Percentiles rank a stretch among this genome's conserved stretches.
These are phyloP conservation scores for Wickerhamomyces chaumierensis DNA, from an alignment of 805 yeast genomes.

Conservation along the genomic window DNA sequence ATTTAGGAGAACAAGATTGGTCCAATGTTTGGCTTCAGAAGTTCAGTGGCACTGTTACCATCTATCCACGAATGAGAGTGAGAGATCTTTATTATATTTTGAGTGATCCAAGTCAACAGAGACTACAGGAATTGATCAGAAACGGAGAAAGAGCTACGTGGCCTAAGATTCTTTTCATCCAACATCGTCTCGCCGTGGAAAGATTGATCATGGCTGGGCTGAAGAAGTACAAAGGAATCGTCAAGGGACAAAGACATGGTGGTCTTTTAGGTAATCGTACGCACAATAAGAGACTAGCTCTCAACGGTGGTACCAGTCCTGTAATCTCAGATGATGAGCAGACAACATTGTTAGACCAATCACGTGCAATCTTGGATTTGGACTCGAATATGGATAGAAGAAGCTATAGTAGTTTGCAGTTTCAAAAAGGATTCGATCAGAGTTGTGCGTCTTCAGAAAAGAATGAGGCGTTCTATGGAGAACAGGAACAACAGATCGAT, in stretches of 20 bases:
- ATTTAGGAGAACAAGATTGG: constrained; percentile 68
- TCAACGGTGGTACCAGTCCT: neutral
- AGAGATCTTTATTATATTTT: constrained; percentile 53
- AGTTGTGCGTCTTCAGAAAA: too few relatives aligned
- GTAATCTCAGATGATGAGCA: neutral
- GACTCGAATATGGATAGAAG: constrained; percentile 6
- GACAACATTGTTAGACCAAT: neutral
- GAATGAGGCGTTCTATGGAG: too few relatives aligned
- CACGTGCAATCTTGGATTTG: neutral
- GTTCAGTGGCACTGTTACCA: constrained; percentile 65
- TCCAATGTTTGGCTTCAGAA: constrained; percentile 64
- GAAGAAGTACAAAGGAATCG: constrained; percentile 14
- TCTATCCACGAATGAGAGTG: constrained; percentile 58
- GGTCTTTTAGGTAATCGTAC: neutral
- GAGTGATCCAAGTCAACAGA: constrained; percentile 55
- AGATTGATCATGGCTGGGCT: constrained; percentile 46
- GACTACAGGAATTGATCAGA: constrained; percentile 40
- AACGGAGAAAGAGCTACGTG: constrained; percentile 57
- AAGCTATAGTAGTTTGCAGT: too few relatives aligned
- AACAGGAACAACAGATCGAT: too few relatives aligned
- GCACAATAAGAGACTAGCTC: too few relatives aligned
- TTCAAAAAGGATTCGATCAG: too few relatives aligned
- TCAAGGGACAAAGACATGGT: neutral
- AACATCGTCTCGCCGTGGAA: constrained; percentile 55
- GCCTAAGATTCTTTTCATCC: constrained; percentile 56